phyloP scores from a whole-genome alignment of 2,329 filamentous ascomycete species.

The Ceratocystis alfenasii region DNA sequence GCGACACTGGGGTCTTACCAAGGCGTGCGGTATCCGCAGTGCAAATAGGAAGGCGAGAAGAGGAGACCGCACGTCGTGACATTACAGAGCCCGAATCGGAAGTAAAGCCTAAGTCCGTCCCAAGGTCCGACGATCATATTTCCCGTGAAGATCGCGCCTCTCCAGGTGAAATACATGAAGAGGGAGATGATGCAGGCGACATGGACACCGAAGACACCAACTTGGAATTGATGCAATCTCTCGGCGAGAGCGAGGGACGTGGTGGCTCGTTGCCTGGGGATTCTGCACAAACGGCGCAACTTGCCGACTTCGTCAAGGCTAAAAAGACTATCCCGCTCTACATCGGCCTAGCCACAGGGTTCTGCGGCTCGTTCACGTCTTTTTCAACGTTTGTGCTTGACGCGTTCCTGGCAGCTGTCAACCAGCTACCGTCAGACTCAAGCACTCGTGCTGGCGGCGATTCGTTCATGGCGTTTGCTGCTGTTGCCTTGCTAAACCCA shows the following conservation, averaged over 20 bases:
- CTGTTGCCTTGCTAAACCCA: slow-evolving; percentile 61
- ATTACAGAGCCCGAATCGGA: slow-evolving; percentile 2
- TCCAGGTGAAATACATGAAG: not conserved
- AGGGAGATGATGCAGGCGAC: not conserved
- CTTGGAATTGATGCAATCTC: slow-evolving; percentile 9
- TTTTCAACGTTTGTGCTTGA: slow-evolving; percentile 82
- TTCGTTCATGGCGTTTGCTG: slow-evolving; percentile 69
- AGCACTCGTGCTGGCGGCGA: slow-evolving; percentile 56
- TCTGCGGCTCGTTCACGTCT: slow-evolving; percentile 80
- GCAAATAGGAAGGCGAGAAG: not conserved
- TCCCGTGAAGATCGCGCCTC: not conserved
- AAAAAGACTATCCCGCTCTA: slow-evolving; percentile 87
- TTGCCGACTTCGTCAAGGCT: slow-evolving; percentile 36
- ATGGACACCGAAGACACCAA: not conserved
- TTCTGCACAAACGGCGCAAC: not conserved
- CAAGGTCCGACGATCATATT: not conserved
- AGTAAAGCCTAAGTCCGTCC: not conserved
- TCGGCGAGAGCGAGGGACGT: slow-evolving; percentile 18
- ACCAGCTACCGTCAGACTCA: slow-evolving; percentile 44
- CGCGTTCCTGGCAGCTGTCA: slow-evolving; percentile 64
- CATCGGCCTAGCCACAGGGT: slow-evolving; percentile 73
- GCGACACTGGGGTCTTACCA: not conserved
- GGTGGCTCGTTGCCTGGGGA: not conserved
- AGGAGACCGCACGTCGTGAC: not conserved
- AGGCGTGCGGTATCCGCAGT: not conserved